Evolutionary conservation across 768 basidiomycete genomes (phyloP), one percentile per base, ranked within the genome.

Genomic region (Mrakia gelida): DNA sequence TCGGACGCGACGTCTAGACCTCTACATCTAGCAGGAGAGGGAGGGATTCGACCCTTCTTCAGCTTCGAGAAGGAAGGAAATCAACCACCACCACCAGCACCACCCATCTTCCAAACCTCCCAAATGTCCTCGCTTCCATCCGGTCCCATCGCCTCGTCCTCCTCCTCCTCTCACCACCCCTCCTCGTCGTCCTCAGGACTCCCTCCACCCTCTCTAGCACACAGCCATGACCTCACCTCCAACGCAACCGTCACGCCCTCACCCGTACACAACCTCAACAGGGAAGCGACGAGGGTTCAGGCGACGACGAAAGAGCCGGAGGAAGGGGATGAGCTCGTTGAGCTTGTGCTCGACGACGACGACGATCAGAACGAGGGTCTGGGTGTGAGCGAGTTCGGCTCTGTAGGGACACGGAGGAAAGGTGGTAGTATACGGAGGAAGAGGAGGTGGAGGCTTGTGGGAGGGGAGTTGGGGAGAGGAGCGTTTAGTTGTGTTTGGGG

Each of bases 401-500:
- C 49, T 0, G 49, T 21, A 52, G 49, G 49, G 15, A 21, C 45
- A 7, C 49, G 49, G 49, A 52, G 7, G 49, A 52, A 3, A 16
- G 15, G 15, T 21, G 18, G 11, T 13, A 45, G 45, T 16, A 45
- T 52, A 52, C 49, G 65, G 21, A 30, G 30, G 34, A 59, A 52
- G 15, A 52, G 77, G 28, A 30, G 49, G 13, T 78, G 77, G 77
- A 72, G 38, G 21, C 63, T 78, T 30, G 71, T 71, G 9, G 77
- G 72, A 28, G n/a, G 28, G 21, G 77, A 63, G 32, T 21, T 78
- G 28, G 77, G 77, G 10, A 43, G 65, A 21, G 77, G 77, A n/a
- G 77, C 77, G 32, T 78, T 78, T 52, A 78, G 77, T 41, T 32
- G 62, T 34, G 77, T 78, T 9, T 78, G 77, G 77, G 77, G 72